Evolutionary conservation across 1,284 basidiomycete species (phyloP), one percentile per base, ranked within the genome.

Genomic region (Fomitopsis pinicola): DNA sequence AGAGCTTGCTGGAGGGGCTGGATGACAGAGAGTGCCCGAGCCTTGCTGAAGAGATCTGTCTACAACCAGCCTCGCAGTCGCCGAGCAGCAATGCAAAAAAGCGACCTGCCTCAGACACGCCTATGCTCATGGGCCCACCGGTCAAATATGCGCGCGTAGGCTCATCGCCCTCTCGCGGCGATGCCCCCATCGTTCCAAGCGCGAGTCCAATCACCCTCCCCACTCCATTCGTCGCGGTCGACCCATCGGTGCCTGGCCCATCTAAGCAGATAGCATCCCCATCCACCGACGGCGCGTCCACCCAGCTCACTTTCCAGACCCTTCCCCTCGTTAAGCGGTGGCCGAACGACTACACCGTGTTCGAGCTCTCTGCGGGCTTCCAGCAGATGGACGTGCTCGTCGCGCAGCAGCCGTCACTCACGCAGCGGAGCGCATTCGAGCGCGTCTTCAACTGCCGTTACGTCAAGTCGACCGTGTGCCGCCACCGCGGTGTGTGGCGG

Each of bases 281-380:
- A 2, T 26, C 28, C 5, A 10, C 17, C 36, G 35, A 36, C 30
- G 35, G 52, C 35, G 3, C 52, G n/a, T 33, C 48, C 28, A 54
- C 52, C 9, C 35, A 54, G 52, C 52, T 53, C 50, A 53, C 82
- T 3, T 80, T 81, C 63, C 81, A 82, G 61, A 77, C 81, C 0
- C 81, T 83, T 66, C 80, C 82, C 2, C 84, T 84, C 12, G 73
- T 84, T 35, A 87, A 86, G 69, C 82, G 85, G 14, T 88, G 87
- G 87, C 86, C 86, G 46, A 86, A 88, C 67, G 86, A 88, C 72
- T 87, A 86, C 69, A 84, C 83, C 8, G 86, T 88, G 15, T 78
- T 77, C 58, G 85, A 88, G 68, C 76, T 88, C 58, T 77, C 83
- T 2, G 69, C 71, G 1, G 86, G 86, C 1, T 86, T 88, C 71